Percentiles rank a stretch among this genome's conserved stretches.
Evolutionary conservation across 176 grass and related monocot genomes (phyloP).

Genomic region (Elaeis guineensis): DNA sequence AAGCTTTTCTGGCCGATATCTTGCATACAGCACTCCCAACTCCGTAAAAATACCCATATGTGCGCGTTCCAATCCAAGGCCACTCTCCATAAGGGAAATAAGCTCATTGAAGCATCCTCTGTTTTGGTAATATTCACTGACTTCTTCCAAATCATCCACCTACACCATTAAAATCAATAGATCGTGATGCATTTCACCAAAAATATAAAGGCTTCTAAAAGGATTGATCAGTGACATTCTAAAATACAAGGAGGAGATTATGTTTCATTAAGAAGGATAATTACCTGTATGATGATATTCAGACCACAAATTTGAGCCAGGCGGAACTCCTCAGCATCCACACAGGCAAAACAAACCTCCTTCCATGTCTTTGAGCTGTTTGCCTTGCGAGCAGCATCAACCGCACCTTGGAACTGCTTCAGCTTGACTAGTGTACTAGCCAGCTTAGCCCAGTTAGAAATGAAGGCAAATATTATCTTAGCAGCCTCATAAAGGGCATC

Average conservation of each 20-base stretch:
- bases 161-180: constrained; percentile 6
- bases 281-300: constrained; percentile 90
- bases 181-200: too few species aligned
- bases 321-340: constrained; percentile 91
- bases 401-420: constrained; percentile 94
- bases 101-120: constrained; percentile 93
- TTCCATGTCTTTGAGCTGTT: constrained; percentile 96
- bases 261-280: background rate
- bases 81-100: constrained; percentile 87
- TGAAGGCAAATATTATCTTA: constrained; percentile 95
- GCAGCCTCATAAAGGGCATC: constrained; percentile 94
- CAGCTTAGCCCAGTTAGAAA: constrained; percentile 96
- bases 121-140: constrained; percentile 92
- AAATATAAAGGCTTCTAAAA: too few species aligned
- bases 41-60: constrained; percentile 98
- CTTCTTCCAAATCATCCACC: constrained; percentile 97
- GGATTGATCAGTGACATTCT: too few species aligned
- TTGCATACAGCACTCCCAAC: constrained; percentile 86
- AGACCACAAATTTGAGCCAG: constrained; percentile 95
- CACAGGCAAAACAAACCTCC: constrained; percentile 97
- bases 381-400: constrained; percentile 93
- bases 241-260: too few species aligned
- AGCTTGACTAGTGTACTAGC: constrained; percentile 83
- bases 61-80: constrained; percentile 55
- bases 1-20: constrained; percentile 90